A percentile compares a stretch with the other conserved stretches of the same genome.
Evolutionary conservation across 2,329 filamentous ascomycete species (phyloP).

Genomic region (Leptographium procerum): DNA sequence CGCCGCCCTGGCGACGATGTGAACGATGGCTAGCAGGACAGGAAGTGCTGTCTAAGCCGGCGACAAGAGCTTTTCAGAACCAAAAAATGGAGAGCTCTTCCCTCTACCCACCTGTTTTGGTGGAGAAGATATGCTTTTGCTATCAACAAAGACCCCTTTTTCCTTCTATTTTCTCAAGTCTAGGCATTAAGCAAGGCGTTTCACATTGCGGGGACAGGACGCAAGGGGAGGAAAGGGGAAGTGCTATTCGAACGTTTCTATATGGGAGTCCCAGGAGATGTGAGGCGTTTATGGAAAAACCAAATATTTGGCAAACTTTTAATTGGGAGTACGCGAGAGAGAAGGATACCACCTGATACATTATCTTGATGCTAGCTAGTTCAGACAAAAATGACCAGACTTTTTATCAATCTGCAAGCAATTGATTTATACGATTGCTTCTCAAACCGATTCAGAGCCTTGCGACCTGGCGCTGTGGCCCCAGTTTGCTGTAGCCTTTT

Average conservation of each 20-base stretch:
- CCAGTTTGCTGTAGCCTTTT: no score
- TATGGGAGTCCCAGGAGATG: not conserved
- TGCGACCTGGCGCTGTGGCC: no score
- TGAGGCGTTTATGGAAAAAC: not conserved
- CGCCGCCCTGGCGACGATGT: conserved; percentile 15
- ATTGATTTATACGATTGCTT: no score
- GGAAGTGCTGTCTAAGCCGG: no score
- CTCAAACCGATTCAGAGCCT: no score
- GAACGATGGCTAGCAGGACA: no score
- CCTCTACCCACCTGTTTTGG: no score
- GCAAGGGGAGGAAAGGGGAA: not conserved
- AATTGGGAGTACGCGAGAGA: not conserved
- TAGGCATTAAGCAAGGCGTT: conserved; percentile 4
- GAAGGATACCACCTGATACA: not conserved
- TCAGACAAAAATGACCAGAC: not conserved
- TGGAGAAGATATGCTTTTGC: no score
- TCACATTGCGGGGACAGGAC: not conserved
- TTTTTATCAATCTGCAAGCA: not conserved
- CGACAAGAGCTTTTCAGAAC: no score
- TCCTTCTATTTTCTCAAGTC: not conserved
- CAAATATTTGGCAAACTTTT: not conserved
- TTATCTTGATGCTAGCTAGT: not conserved
- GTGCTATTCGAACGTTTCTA: not conserved
- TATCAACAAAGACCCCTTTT: no score
- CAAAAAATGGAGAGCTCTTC: no score